Conservation (phyloP, 1,284 basidiomycete species). For the Papiliotrema fonsecae region DNA sequence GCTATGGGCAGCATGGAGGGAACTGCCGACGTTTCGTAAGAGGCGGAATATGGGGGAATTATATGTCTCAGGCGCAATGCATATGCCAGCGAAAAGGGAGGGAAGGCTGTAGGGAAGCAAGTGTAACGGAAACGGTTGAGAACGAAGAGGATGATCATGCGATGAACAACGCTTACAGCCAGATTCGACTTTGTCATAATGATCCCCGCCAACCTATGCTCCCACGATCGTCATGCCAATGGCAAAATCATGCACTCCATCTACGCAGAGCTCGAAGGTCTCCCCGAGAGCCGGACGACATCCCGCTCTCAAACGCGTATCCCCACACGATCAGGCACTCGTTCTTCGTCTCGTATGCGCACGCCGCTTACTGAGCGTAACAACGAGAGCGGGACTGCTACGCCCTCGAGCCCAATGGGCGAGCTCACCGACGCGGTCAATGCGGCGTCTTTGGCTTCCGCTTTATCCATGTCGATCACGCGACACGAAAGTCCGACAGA, state of each 20-base stretch:
- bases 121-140: too few species aligned
- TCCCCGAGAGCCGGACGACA: not conserved
- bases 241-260: constrained; percentile 20
- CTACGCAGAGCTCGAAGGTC: constrained; percentile 21
- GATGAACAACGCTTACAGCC: too few species aligned
- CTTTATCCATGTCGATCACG: constrained; percentile 4
- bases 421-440: not conserved
- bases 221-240: constrained; percentile 22
- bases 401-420: not conserved
- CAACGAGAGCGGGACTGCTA: not conserved
- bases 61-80: too few species aligned
- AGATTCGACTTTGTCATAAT: constrained; percentile 30
- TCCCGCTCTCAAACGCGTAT: constrained; percentile 2
- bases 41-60: too few species aligned
- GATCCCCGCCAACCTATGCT: constrained; percentile 17
- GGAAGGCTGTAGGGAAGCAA: too few species aligned
- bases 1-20: too few species aligned
- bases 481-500: not conserved
- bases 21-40: too few species aligned
- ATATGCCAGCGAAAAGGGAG: too few species aligned
- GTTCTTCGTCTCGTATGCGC: not conserved
- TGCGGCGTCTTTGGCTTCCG: not conserved
- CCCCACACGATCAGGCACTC: not conserved
- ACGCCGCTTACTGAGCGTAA: not conserved
- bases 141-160: too few species aligned